phyloP scores from a whole-genome alignment of 305 asterid species.

The Andrographis paniculata region DNA sequence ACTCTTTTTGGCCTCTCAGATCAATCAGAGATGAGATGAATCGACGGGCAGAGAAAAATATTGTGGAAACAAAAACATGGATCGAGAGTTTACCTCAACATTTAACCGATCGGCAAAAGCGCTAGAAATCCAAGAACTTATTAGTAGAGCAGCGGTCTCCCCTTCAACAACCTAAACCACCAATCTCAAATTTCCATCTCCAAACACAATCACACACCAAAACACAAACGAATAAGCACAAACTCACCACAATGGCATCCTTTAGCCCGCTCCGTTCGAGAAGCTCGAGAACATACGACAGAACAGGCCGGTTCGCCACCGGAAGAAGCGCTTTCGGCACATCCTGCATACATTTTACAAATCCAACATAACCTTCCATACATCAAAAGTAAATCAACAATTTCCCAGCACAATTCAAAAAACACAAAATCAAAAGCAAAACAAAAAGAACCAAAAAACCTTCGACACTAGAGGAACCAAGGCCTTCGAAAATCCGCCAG shows the following conservation, averaged over 20 bases:
- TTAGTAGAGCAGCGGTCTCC: slow-evolving; percentile 62
- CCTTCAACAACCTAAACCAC: slow-evolving; percentile 82
- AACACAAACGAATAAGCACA: neutral
- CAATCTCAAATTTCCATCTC: slow-evolving; percentile 11
- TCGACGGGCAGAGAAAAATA: too few relatives aligned
- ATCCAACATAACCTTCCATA: too few relatives aligned
- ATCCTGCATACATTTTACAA: slow-evolving; percentile 38
- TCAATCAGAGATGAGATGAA: too few relatives aligned
- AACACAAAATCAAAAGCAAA: neutral
- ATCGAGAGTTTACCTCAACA: slow-evolving; percentile 52
- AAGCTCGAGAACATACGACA: slow-evolving; percentile 77
- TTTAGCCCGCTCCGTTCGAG: slow-evolving; percentile 71
- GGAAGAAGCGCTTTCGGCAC: slow-evolving; percentile 90
- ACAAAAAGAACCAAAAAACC: slow-evolving; percentile 25
- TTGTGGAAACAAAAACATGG: slow-evolving; percentile 7
- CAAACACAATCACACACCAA: slow-evolving; percentile 15
- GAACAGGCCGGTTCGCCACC: slow-evolving; percentile 77
- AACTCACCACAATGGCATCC: slow-evolving; percentile 72
- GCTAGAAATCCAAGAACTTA: slow-evolving; percentile 83
- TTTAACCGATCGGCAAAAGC: slow-evolving; percentile 71
- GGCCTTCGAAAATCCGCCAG: slow-evolving; percentile 80
- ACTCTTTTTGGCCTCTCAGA: too few relatives aligned
- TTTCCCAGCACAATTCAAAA: too few relatives aligned
- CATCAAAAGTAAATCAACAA: neutral
- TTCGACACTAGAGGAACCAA: slow-evolving; percentile 87